Evolutionary conservation across 2,329 filamentous ascomycete genomes (phyloP), one percentile per base, ranked within the genome.

Genomic region (Thelonectria rubi): DNA sequence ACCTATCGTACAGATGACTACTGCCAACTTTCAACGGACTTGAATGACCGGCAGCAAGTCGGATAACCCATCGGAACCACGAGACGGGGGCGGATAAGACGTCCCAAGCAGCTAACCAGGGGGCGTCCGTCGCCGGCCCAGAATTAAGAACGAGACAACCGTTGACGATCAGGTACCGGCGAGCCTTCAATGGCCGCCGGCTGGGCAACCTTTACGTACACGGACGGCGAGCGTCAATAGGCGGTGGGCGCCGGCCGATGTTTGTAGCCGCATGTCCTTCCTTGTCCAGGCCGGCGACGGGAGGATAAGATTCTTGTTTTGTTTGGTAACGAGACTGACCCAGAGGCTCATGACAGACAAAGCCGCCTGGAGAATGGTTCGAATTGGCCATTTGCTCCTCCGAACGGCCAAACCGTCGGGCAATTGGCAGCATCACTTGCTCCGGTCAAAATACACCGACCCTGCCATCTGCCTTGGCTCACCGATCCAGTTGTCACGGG

Each of bases 81-180:
- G 47, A 55, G 57, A 51, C 45, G 32, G 18, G 48, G 39, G 52
- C 58, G 52, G 47, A 52, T 52, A 32, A 15, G 55, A 30, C 39
- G 26, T 47, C 48, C 21, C 46, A 49, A 46, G 21, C 39, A 52
- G 34, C 39, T 55, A 20, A 46, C 24, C 55, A 60, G 46, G 58
- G 12, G 48, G 37, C 48, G 21, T 37, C 32, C 20, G 52, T 37
- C 34, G 18, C 17, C 37, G 34, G 40, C 42, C 43, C 24, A 49
- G 20, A 59, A 49, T 37, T 21, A 54, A 53, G 39, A 49, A 24
- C 63, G 55, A 70, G 48, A 53, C 60, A 26, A 42, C 50, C 40
- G 63, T 55, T 60, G 68, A 62, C 68, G 66, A 70, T 70, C 68
- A 70, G 68, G 68, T 70, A 70, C 68, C 58, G 48, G 14, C 32